Evolutionary conservation across 140 eudicot genomes (phyloP), one percentile per base, ranked within the genome.

Genomic region (Oenanthe javanica): DNA sequence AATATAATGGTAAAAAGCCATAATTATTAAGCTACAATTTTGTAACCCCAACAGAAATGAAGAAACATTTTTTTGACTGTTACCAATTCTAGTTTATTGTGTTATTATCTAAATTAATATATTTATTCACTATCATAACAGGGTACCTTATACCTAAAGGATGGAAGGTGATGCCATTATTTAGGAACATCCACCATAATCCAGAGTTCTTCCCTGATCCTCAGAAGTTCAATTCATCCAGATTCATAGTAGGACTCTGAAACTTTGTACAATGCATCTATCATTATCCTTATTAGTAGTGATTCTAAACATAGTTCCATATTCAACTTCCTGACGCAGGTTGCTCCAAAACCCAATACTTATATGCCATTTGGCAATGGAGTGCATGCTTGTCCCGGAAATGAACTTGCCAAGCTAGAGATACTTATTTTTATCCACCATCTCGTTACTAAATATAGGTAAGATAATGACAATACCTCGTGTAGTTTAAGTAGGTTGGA

Each of bases 161-260:
- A 6, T 92, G 98, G 98, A 94, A 94, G 82, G 98, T 94, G 79
- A 86, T 94, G 92, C 98, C 97, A 13, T 75, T 93, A 82, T 91
- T 93, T 84, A 83, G 98, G 81, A 93, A 86, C 85, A 90, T 94
- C 81, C 98, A 94, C 79, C 96, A 94, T 77, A 92, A 89, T 81
- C 93, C 98, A 2, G 93, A 90, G 50, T 90, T 86, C 83, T 94
- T 90, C 85, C 73, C 61, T 36, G 90, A 92, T 63, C 96, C 98
- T 50, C 87, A 80, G 72, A 90, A 54, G 54, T 94, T 92, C 82
- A 91, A 92, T 81, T 92, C 98, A 70, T 87, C 84, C 61, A 90
- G 98, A 79, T 94, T 94, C 81, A 88, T 90, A 94, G 98, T 92
- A 90, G 43, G 84, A 43, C 11, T 21, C 43, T 11, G 45, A 36